phyloP scores from a whole-genome alignment of 192 early-diverging fungal genomes.

The Rhizophagus clarus region DNA sequence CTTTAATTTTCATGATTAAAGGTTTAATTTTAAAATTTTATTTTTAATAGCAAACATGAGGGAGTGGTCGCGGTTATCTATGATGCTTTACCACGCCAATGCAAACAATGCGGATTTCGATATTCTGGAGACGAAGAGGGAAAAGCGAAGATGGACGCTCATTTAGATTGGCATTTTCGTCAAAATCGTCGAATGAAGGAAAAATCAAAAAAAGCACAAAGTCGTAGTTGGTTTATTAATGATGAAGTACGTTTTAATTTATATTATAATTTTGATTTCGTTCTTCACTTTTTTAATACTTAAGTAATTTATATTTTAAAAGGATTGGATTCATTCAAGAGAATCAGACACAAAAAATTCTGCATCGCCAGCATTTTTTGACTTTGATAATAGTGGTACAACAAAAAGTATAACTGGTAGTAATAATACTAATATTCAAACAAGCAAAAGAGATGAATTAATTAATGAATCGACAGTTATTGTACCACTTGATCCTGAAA shows the following conservation, averaged over 20 bases:
- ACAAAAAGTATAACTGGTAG: conserved; percentile 14
- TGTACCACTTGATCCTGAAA: conserved; percentile 33
- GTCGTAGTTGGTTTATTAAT: conserved; percentile 85
- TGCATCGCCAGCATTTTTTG: conserved; percentile 42
- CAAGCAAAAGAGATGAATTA: conserved; percentile 37
- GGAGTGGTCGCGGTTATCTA: conserved; percentile 73
- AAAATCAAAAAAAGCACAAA: conserved; percentile 76
- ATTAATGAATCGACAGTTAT: conserved; percentile 35
- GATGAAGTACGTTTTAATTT: conserved; percentile 52
- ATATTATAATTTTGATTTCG: not conserved
- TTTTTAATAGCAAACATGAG: conserved; percentile 46
- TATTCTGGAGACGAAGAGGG: conserved; percentile 69
- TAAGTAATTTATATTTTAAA: conserved; percentile 7
- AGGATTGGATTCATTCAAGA: conserved; percentile 50
- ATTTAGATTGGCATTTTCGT: conserved; percentile 96
- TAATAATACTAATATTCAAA: conserved; percentile 29
- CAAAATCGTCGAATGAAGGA: conserved; percentile 89
- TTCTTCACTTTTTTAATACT: not conserved
- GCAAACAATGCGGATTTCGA: conserved; percentile 92
- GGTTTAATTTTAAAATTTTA: not conserved
- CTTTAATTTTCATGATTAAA: not conserved
- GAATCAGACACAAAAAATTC: conserved; percentile 40
- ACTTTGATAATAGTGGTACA: conserved; percentile 2
- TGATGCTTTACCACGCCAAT: conserved; percentile 74
- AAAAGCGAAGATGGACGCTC: conserved; percentile 73